A percentile compares a stretch with the other conserved stretches of the same genome.
phyloP scores from a whole-genome alignment of 2,329 filamentous ascomycete genomes.

The Scedosporium boydii region DNA sequence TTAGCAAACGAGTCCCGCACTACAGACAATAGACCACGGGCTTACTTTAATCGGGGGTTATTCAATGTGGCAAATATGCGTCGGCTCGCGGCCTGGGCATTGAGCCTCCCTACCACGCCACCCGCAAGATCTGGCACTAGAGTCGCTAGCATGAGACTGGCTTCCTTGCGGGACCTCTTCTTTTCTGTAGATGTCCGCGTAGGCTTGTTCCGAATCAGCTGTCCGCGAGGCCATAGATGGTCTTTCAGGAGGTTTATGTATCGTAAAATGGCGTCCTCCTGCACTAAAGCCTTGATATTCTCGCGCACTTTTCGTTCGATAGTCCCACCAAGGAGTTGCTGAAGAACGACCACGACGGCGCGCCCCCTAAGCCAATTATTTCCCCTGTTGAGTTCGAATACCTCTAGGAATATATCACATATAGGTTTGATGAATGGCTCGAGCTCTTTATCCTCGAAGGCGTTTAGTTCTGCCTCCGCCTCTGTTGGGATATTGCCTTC shows the following conservation, averaged over 20 bases:
- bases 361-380: conserved; percentile 96
- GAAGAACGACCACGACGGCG: conserved; percentile 90
- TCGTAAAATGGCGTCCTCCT: conserved; percentile 68
- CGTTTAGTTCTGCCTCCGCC: conserved; percentile 86
- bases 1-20: conserved; percentile 10
- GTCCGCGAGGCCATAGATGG: conserved; percentile 71
- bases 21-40: conserved; percentile 14
- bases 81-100: conserved; percentile 82
- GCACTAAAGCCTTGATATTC: conserved; percentile 60
- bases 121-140: conserved; percentile 84
- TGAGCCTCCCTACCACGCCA: conserved; percentile 84
- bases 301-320: conserved; percentile 94
- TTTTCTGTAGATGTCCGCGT: conserved; percentile 64
- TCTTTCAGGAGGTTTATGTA: conserved; percentile 68
- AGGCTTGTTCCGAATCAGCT: conserved; percentile 36
- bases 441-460: conserved; percentile 80
- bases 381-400: conserved; percentile 87
- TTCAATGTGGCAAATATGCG: conserved; percentile 87
- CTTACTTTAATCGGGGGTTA: conserved; percentile 81
- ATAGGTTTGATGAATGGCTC: conserved; percentile 98
- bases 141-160: conserved; percentile 79
- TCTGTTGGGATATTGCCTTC: conserved; percentile 52
- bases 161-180: conserved; percentile 72
- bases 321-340: conserved; percentile 89
- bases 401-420: conserved; percentile 92